A percentile compares a stretch with the other conserved stretches of the same genome.
Evolutionary conservation across 805 yeast genomes (phyloP).

Genomic region (Priceomyces castillae): DNA sequence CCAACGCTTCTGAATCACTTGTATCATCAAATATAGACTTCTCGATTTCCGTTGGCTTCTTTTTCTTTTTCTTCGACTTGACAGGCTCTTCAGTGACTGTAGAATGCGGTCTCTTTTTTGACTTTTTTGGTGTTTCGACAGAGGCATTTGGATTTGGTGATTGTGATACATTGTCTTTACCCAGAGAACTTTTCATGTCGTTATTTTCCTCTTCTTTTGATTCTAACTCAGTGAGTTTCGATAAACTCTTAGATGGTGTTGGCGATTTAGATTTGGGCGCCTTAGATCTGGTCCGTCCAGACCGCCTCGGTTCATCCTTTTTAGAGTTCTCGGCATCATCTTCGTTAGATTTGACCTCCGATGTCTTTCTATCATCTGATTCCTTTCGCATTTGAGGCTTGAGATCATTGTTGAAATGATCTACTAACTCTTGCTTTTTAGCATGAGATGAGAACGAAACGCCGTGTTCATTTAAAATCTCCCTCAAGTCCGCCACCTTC

Average conservation of each 20-base stretch:
- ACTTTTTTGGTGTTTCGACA: neutral
- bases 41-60: slow-evolving; percentile 1
- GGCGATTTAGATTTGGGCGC: neutral
- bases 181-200: slow-evolving; percentile 17
- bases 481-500: slow-evolving; percentile 68
- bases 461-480: slow-evolving; percentile 60
- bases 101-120: slow-evolving; percentile 11
- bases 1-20: slow-evolving; percentile 1
- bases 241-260: neutral
- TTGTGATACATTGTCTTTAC: slow-evolving; percentile 37
- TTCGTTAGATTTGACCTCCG: slow-evolving; percentile 17
- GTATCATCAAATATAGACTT: slow-evolving; percentile 8
- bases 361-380: slow-evolving; percentile 25
- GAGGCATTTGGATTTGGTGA: slow-evolving; percentile 19
- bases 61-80: slow-evolving; percentile 1
- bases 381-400: slow-evolving; percentile 46
- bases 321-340: slow-evolving; percentile 18
- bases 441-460: slow-evolving; percentile 60
- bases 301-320: slow-evolving; percentile 3
- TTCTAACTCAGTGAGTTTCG: neutral
- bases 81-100: slow-evolving; percentile 5
- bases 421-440: slow-evolving; percentile 63
- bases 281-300: neutral
- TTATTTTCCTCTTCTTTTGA: slow-evolving; percentile 6
- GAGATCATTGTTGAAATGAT: slow-evolving; percentile 56